These are phyloP conservation scores for Microdochium bolleyi DNA, from an alignment of 2,329 filamentous ascomycete species.

Conservation along the genomic window DNA sequence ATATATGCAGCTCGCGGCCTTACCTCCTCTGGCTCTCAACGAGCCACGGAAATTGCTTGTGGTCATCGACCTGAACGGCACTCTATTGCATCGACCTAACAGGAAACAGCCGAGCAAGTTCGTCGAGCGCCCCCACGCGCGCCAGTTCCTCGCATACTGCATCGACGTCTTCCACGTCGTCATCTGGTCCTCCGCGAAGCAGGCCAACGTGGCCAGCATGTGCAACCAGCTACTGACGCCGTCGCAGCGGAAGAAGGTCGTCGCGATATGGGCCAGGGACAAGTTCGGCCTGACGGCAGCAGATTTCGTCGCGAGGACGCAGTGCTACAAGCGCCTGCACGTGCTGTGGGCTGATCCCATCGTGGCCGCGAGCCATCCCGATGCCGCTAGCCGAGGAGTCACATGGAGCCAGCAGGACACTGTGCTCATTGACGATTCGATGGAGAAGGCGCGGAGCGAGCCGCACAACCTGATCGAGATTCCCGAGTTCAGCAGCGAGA, in stretches of 20 bases:
- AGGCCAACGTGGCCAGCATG: conserved; percentile 63
- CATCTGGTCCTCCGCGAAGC: conserved; percentile 83
- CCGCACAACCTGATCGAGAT: conserved; percentile 77
- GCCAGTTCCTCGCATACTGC: conserved; percentile 64
- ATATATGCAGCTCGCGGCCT: conserved; percentile 52
- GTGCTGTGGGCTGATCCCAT: conserved; percentile 56
- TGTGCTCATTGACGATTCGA: conserved; percentile 78
- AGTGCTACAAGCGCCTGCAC: conserved; percentile 83
- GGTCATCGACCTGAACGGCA: conserved; percentile 90
- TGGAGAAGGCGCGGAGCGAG: conserved; percentile 72
- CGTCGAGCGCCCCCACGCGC: conserved; percentile 58
- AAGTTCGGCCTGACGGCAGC: conserved; percentile 55
- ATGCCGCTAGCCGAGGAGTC: conserved; percentile 23
- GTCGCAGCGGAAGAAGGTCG: conserved; percentile 43
- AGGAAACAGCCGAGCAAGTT: conserved; percentile 43
- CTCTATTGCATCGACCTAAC: conserved; percentile 65
- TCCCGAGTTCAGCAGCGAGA: conserved; percentile 55
- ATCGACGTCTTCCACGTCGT: conserved; percentile 70
- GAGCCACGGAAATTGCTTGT: conserved; percentile 62
- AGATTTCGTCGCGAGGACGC: conserved; percentile 65
- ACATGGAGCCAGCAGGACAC: conserved; percentile 80
- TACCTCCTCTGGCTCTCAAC: conserved; percentile 29
- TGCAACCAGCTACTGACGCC: conserved; percentile 54
- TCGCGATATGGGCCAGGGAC: conserved; percentile 73
- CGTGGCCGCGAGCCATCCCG: conserved; percentile 37